Evolutionary conservation across 225 moss, liverwort and hornwort species (phyloP), one percentile per base, ranked within the genome.

Genomic region (Asterella californica): DNA sequence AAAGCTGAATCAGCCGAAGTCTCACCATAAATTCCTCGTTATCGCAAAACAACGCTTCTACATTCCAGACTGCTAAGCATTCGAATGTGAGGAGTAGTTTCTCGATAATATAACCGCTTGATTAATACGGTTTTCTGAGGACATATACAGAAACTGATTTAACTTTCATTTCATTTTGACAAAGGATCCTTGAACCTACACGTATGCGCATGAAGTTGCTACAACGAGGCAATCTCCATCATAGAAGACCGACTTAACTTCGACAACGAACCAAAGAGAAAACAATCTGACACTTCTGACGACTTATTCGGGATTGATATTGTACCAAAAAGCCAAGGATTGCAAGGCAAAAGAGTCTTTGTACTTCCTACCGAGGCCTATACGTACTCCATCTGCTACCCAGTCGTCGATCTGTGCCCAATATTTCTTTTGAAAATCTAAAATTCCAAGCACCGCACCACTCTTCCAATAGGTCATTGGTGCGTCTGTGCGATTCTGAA

Each of bases 351-450:
- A 88, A 0, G 99, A 95, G 81, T 99, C 99, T 78, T 90, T 91
- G 50, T 95, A 99, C 81, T 99, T 99, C 55, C 95, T 91, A 61
- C 92, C 90, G 82, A 83, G 88, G 62, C 95, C 92, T 81, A 92
- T 76, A 79, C 92, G 93, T 70, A 92, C 92, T 76, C 95, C 95
- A 63, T 94, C 94, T 76, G 95, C 90, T 77, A 99, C 81, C 99
- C 99, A 99, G 66, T 99, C 99, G 74, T 99, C 99, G 38, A 88
- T 89, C 80, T 90, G 93, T 78, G 95, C 89, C 99, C 99, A 99
- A n/a, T 88, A 83, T 76, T 99, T 95, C 14, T 95, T 90, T 71
- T 91, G 90, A 15, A 90, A 92, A 79, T 99, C 99, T 81, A 99
- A 83, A 72, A 99, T 94, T 30, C 95, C 99, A 70, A 99, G 84